These are phyloP conservation scores for Periconia macrospinosa DNA, from an alignment of 2,329 filamentous ascomycete genomes.

Conservation along the genomic window DNA sequence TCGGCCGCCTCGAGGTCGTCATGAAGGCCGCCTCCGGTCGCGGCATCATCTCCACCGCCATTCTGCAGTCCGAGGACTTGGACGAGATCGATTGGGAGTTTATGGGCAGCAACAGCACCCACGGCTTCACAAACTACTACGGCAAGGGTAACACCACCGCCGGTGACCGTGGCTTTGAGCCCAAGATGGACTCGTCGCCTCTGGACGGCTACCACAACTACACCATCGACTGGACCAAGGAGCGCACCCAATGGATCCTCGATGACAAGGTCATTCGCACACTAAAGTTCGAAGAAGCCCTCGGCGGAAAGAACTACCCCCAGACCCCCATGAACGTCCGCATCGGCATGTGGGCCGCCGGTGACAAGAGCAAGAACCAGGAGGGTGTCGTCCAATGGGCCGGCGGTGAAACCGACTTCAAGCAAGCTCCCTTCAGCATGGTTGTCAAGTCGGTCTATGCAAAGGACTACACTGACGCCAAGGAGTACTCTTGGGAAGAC, in stretches of 20 bases:
- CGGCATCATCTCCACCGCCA: constrained; percentile 55
- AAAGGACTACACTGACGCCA: constrained; percentile 60
- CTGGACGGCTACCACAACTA: constrained; percentile 46
- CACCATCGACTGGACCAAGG: constrained; percentile 66
- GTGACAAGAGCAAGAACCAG: constrained; percentile 50
- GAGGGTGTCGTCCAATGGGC: constrained; percentile 55
- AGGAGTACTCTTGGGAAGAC: constrained; percentile 64
- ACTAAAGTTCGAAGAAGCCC: constrained; percentile 61
- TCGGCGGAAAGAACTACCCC: constrained; percentile 60
- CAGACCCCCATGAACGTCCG: constrained; percentile 75
- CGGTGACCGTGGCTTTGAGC: constrained; percentile 41
- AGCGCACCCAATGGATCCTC: constrained; percentile 66
- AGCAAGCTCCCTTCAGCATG: constrained; percentile 71
- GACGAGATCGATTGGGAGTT: constrained; percentile 60
- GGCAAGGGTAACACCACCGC: constrained; percentile 54
- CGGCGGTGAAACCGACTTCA: constrained; percentile 69
- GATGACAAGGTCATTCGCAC: constrained; percentile 65
- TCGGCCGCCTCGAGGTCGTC: constrained; percentile 54
- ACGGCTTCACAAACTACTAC: constrained; percentile 57
- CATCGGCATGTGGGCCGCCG: constrained; percentile 69
- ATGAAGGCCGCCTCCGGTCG: constrained; percentile 52
- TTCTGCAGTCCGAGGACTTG: constrained; percentile 54
- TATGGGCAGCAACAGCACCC: constrained; percentile 40
- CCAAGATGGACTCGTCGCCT: constrained; percentile 26
- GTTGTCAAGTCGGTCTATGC: constrained; percentile 65